Evolutionary conservation across 2,329 filamentous ascomycete species (phyloP).

Genomic region (Tolypocladium album): DNA sequence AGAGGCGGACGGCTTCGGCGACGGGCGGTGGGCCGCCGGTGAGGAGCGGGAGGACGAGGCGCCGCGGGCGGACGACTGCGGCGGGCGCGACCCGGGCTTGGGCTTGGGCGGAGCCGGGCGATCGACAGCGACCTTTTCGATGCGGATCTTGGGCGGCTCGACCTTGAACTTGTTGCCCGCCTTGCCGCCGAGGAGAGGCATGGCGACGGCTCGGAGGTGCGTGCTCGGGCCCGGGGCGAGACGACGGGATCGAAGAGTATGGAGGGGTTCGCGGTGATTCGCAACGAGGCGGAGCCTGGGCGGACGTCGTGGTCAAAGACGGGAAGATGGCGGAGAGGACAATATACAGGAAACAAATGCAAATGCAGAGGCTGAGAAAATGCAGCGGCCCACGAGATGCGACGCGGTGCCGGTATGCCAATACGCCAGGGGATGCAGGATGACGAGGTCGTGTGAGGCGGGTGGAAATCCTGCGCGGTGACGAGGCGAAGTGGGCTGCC

Average conservation of each 20-base stretch:
- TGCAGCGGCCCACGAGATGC: neutral
- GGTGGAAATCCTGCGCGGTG: neutral
- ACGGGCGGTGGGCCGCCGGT: conserved; percentile 24
- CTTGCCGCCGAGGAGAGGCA: conserved; percentile 31
- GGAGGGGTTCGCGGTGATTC: neutral
- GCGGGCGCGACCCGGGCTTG: conserved; percentile 19
- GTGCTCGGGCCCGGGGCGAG: neutral
- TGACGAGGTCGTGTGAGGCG: neutral
- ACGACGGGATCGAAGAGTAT: neutral
- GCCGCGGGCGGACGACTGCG: conserved; percentile 8
- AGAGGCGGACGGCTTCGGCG: conserved; percentile 25
- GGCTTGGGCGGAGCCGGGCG: conserved; percentile 20
- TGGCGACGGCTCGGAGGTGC: conserved; percentile 6
- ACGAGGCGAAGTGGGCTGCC: neutral
- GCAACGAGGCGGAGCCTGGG: neutral
- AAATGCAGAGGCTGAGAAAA: neutral
- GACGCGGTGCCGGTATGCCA: neutral
- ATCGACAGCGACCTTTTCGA: conserved; percentile 40
- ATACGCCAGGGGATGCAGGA: neutral
- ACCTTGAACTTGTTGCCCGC: conserved; percentile 37
- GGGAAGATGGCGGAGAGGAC: neutral
- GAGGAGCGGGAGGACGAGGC: conserved; percentile 19
- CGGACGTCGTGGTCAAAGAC: neutral
- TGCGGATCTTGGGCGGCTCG: conserved; percentile 37
- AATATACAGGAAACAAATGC: neutral